Evolutionary conservation across 2,329 filamentous ascomycete genomes (phyloP).

Genomic region (Xylaria sp.): DNA sequence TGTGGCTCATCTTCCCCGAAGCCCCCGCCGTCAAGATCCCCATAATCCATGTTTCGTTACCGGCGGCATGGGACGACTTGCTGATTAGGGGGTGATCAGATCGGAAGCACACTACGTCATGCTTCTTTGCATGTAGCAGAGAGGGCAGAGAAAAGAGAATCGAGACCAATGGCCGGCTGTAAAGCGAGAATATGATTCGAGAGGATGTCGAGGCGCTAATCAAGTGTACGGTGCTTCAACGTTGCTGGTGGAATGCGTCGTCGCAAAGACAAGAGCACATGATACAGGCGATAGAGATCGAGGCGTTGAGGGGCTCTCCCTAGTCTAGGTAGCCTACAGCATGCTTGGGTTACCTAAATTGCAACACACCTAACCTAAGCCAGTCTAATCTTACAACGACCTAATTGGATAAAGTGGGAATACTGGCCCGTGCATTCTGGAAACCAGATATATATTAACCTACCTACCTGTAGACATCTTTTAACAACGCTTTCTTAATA

Average conservation of each 20-base stretch:
- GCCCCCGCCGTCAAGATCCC: constrained; percentile 59
- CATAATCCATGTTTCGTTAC: constrained; percentile 68
- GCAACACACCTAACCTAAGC: too few species aligned
- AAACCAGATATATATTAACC: neutral
- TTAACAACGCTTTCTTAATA: neutral
- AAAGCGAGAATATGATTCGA: constrained; percentile 9
- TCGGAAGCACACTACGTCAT: constrained; percentile 38
- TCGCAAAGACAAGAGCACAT: constrained; percentile 7
- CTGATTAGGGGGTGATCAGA: constrained; percentile 41
- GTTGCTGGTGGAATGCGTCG: constrained; percentile 2
- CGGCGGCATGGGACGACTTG: constrained; percentile 41
- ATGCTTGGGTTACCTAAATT: neutral
- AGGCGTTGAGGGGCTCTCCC: constrained; percentile 21
- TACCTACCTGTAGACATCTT: neutral
- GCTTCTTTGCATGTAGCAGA: constrained; percentile 35
- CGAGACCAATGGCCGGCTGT: neutral
- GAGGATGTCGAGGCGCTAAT: neutral
- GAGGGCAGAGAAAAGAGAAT: neutral
- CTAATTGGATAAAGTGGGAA: constrained; percentile 18
- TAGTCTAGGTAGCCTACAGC: neutral
- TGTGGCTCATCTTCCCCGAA: constrained; percentile 54
- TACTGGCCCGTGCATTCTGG: constrained; percentile 16
- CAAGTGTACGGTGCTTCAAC: constrained; percentile 7
- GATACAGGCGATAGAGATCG: constrained; percentile 9
- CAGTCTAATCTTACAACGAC: neutral